A percentile compares a stretch with the other conserved stretches of the same genome.
phyloP scores from a whole-genome alignment of 2,329 filamentous ascomycete species.

The Sporothrix dimorphospora region DNA sequence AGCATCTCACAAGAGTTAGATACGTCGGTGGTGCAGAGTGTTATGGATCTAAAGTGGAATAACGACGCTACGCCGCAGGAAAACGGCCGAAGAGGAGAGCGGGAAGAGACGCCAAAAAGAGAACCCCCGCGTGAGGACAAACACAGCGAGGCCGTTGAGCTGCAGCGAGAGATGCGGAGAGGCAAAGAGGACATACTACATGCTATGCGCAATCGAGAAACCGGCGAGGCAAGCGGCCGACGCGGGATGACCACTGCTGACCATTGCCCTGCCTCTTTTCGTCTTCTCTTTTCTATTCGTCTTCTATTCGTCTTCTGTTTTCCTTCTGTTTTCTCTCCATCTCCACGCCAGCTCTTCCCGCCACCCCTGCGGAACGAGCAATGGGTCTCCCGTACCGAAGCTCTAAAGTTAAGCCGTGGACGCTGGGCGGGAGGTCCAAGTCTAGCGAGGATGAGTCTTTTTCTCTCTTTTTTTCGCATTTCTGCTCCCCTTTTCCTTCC shows the following conservation, averaged over 20 bases:
- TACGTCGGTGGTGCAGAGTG: constrained; percentile 7
- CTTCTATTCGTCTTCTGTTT: background rate
- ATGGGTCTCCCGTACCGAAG: constrained; percentile 8
- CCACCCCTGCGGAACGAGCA: constrained; percentile 19
- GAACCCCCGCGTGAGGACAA: background rate
- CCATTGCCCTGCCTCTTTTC: background rate
- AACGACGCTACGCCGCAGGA: background rate
- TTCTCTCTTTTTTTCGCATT: background rate
- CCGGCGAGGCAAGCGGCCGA: constrained; percentile 9
- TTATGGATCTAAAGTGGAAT: background rate
- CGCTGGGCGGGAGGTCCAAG: background rate
- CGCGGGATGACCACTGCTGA: background rate
- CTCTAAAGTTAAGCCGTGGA: background rate
- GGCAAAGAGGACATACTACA: background rate
- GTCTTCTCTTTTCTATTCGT: background rate
- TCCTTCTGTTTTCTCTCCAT: background rate
- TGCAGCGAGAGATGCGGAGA: background rate
- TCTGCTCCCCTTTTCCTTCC: background rate
- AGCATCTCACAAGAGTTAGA: background rate
- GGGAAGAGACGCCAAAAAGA: background rate
- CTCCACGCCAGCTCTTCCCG: constrained; percentile 5
- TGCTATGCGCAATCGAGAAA: constrained; percentile 22
- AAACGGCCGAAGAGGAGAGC: background rate
- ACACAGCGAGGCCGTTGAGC: background rate
- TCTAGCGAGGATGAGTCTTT: constrained; percentile 4